phyloP scores from a whole-genome alignment of 2,329 filamentous ascomycete species.

The Cytospora mali region DNA sequence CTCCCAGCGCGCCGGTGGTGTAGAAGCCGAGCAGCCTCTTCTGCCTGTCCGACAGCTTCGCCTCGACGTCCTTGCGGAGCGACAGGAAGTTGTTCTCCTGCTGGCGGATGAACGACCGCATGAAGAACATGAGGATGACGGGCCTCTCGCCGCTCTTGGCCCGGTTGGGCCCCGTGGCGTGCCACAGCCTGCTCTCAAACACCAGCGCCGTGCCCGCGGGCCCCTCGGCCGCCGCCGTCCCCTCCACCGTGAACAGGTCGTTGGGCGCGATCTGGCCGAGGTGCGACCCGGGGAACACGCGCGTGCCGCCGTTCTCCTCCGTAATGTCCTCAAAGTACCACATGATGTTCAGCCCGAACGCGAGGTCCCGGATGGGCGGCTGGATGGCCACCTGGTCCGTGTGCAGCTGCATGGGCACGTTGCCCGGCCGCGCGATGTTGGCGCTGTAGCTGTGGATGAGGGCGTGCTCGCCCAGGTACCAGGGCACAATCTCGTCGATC shows the following conservation, averaged over 20 bases:
- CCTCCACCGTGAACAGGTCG: constrained; percentile 32
- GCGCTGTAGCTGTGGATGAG: constrained; percentile 36
- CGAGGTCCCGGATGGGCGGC: constrained; percentile 33
- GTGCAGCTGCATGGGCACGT: constrained; percentile 35
- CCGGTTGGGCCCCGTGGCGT: constrained; percentile 35
- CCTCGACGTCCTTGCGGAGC: constrained; percentile 35
- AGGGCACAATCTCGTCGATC: constrained; percentile 35
- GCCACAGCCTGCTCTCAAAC: constrained; percentile 37
- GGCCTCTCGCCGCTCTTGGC: constrained; percentile 31
- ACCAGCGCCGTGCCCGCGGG: constrained; percentile 35
- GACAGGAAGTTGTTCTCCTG: constrained; percentile 38
- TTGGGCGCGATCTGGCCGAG: constrained; percentile 31
- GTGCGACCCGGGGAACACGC: constrained; percentile 35
- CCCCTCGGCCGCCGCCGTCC: constrained; percentile 32
- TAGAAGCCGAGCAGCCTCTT: constrained; percentile 33
- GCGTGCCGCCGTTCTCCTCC: constrained; percentile 36
- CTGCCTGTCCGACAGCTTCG: constrained; percentile 33
- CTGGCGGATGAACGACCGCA: constrained; percentile 36
- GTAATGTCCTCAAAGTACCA: constrained; percentile 38
- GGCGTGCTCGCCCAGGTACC: constrained; percentile 36
- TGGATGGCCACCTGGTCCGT: constrained; percentile 35
- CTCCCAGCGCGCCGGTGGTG: constrained; percentile 33
- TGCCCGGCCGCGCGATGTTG: constrained; percentile 37
- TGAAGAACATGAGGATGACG: constrained; percentile 37
- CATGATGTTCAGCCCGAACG: constrained; percentile 34